These are phyloP conservation scores for Suillus subaureus DNA, from an alignment of 768 basidiomycete species.

Conservation along the genomic window DNA sequence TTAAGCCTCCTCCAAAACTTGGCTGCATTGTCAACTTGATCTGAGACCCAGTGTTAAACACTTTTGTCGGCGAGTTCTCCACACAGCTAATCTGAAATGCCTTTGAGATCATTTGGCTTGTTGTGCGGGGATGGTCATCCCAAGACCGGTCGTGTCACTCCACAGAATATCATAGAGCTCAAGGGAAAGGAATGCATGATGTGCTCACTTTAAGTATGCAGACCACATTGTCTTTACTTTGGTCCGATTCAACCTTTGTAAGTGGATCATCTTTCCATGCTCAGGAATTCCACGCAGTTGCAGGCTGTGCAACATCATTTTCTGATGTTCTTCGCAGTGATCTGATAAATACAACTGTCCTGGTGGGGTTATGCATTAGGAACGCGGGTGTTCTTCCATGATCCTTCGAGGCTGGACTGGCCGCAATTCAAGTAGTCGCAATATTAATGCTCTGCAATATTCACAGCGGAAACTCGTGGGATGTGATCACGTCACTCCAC, in stretches of 20 bases:
- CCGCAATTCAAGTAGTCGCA: too few relatives aligned
- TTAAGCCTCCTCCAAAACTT: neutral
- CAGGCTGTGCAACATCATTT: too few relatives aligned
- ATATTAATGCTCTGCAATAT: too few relatives aligned
- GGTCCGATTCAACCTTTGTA: neutral
- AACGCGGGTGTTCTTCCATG: too few relatives aligned
- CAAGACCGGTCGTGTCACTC: constrained; percentile 89
- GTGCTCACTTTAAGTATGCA: neutral
- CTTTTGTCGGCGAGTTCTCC: constrained; percentile 88
- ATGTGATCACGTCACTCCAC: too few relatives aligned
- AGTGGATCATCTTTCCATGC: neutral
- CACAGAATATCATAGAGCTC: too few relatives aligned
- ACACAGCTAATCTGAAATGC: constrained; percentile 89
- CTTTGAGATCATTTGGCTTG: constrained; percentile 92
- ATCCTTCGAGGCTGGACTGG: too few relatives aligned
- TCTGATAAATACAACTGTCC: too few relatives aligned
- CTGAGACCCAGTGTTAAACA: constrained; percentile 53
- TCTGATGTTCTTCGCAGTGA: too few relatives aligned
- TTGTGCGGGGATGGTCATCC: constrained; percentile 87
- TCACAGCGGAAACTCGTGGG: too few relatives aligned
- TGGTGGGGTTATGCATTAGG: too few relatives aligned
- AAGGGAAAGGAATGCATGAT: neutral
- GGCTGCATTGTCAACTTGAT: constrained; percentile 45
- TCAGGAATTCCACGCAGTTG: too few relatives aligned
- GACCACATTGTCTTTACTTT: neutral